Evolutionary conservation across 2,329 filamentous ascomycete genomes (phyloP), one percentile per base, ranked within the genome.

Genomic region (Ilyonectria mors-panacis): DNA sequence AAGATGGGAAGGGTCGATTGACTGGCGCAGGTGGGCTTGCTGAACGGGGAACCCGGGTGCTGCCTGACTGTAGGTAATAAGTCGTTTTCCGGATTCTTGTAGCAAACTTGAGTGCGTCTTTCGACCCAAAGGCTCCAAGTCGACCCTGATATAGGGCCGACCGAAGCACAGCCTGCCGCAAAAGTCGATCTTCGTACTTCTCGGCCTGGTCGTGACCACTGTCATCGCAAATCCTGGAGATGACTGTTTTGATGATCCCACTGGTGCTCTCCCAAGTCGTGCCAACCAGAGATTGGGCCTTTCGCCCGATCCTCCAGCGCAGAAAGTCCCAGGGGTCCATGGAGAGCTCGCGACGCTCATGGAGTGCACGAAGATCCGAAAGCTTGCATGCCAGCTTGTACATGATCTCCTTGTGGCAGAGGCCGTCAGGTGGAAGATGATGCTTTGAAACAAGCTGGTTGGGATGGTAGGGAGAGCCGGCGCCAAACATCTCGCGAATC

Each of bases 261-360:
- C n/a, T 64, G n/a, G 66, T 45, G 7, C 28, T 70, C n/a, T 70
- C 53, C 23, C 65, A 70, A 1, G 61, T 53, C 13, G 44, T 28
- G 19, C n/a, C 7, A 12, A 68, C 59, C 19, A 58, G 30, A 21
- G 70, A 59, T 9, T 65, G 37, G 3, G 74, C 59, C 30, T 70
- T 70, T 15, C 64, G 61, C 13, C 63, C 66, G 26, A 78, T 68
- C 23, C 78, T 53, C 80, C 79, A 82, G 19, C 81, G 74, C 45
- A 82, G 69, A 55, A 83, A 83, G 65, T 82, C 78, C 61, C 76
- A 80, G 0, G 81, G 78, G 8, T 80, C 76, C 81, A 83, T 83
- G 0, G 37, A 26, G 2, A 83, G 68, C 26, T 78, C 61, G 5
- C 72, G 66, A 6, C 54, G 67, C 1, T 66, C 51, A 4, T 71